Percentiles rank a stretch among this genome's conserved stretches.
phyloP scores from a whole-genome alignment of 176 grass and related monocot species.

The Avena atlantica region DNA sequence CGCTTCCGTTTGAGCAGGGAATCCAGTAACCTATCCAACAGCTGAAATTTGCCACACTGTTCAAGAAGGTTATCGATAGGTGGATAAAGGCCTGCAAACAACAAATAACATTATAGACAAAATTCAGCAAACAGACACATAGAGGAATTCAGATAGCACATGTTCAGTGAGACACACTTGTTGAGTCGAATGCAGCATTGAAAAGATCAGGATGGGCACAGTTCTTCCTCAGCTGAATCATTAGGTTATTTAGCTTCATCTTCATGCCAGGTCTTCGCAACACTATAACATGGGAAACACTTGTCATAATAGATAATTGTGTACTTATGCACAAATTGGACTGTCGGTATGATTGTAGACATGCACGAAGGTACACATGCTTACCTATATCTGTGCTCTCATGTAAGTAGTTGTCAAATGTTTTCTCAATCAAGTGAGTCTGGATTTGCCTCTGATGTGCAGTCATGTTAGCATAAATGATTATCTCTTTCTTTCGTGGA shows the following conservation, averaged over 20 bases:
- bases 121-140: slow-evolving; percentile 1
- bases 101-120: slow-evolving; percentile 3
- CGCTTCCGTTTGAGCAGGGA: slow-evolving; percentile 67
- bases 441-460: slow-evolving; percentile 85
- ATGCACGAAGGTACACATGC: neutral
- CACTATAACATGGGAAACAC: slow-evolving; percentile 45
- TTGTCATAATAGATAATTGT: slow-evolving; percentile 23
- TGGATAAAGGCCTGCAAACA: slow-evolving; percentile 67
- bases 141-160: slow-evolving; percentile 16
- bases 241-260: slow-evolving; percentile 81
- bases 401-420: slow-evolving; percentile 73
- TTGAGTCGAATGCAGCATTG: slow-evolving; percentile 62
- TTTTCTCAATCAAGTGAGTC: slow-evolving; percentile 84
- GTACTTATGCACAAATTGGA: neutral
- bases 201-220: slow-evolving; percentile 93
- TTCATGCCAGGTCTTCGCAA: slow-evolving; percentile 63
- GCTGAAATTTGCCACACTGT: slow-evolving; percentile 86
- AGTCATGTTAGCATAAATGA: slow-evolving; percentile 94
- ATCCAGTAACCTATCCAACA: slow-evolving; percentile 71
- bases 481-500: slow-evolving; percentile 95
- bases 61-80: slow-evolving; percentile 76
- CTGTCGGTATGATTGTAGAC: slow-evolving; percentile 17
- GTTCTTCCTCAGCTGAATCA: slow-evolving; percentile 87
- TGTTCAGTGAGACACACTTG: slow-evolving; percentile 47
- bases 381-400: slow-evolving; percentile 69